Conservation (phyloP, 495 filamentous ascomycete species). For the Poronia punctata region DNA sequence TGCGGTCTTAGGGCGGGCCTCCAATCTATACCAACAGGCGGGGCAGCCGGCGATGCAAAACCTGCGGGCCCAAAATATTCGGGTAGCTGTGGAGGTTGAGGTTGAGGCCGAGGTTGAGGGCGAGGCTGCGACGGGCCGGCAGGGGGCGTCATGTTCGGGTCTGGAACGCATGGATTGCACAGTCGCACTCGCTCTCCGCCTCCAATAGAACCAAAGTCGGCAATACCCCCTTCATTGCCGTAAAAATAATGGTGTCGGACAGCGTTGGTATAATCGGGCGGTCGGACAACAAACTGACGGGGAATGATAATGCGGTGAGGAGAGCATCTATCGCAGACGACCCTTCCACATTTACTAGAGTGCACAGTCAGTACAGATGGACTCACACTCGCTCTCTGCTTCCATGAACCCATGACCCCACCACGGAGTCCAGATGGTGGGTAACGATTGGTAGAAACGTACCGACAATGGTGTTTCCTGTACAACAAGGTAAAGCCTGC, state of each 20-base stretch:
- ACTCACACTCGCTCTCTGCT: not conserved
- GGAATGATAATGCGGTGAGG: conserved; percentile 95
- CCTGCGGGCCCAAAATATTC: too few relatives aligned
- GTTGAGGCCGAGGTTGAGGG: too few relatives aligned
- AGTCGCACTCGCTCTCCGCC: conserved; percentile 85
- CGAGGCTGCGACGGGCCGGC: too few relatives aligned
- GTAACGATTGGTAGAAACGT: conserved; percentile 23
- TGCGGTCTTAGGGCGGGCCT: conserved; percentile 23
- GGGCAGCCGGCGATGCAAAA: too few relatives aligned
- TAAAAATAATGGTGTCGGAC: conserved; percentile 35
- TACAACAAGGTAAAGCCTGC: conserved; percentile 77
- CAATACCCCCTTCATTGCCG: conserved; percentile 40
- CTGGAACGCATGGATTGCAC: conserved; percentile 91
- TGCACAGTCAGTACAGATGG: conserved; percentile 10
- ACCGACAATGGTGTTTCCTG: conserved; percentile 86
- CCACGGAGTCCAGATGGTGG: too few relatives aligned
- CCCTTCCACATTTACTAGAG: conserved; percentile 81
- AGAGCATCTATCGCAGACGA: conserved; percentile 87
- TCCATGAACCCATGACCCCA: too few relatives aligned
- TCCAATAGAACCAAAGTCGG: conserved; percentile 40
- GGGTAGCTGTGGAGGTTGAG: too few relatives aligned
- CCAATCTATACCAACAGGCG: conserved; percentile 8
- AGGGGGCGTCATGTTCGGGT: conserved; percentile 74
- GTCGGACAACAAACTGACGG: conserved; percentile 83
- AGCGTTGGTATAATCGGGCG: conserved; percentile 47